phyloP scores from a whole-genome alignment of 768 basidiomycete species.

The Boletus patriciae region DNA sequence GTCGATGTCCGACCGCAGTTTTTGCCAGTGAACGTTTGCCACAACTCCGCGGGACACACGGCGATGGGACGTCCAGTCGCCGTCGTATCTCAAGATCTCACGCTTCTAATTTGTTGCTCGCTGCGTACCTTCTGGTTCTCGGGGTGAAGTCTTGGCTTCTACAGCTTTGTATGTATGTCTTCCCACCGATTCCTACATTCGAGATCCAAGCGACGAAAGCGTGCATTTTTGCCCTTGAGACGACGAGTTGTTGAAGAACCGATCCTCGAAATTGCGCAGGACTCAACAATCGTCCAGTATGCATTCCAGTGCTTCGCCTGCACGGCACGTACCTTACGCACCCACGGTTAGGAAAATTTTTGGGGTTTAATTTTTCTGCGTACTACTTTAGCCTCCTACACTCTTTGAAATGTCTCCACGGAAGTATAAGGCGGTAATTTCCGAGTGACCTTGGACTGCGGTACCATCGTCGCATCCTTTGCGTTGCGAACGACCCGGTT shows the following conservation, averaged over 20 bases:
- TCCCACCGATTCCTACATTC: background rate
- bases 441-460: background rate
- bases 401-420: background rate
- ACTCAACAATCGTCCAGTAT: too few relatives aligned
- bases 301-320: background rate
- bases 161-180: background rate
- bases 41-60: slow-evolving; percentile 4
- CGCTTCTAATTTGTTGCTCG: slow-evolving; percentile 7
- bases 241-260: background rate
- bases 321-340: background rate
- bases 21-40: background rate
- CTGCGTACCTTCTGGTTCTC: background rate
- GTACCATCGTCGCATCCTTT: too few relatives aligned
- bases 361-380: background rate
- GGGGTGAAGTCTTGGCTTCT: background rate
- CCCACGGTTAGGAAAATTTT: background rate
- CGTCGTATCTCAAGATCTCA: background rate
- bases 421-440: background rate
- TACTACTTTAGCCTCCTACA: background rate
- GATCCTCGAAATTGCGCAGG: background rate
- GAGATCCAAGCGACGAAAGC: background rate
- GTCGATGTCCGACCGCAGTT: background rate
- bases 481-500: too few relatives aligned
- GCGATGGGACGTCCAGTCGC: background rate
- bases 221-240: background rate